phyloP scores from a whole-genome alignment of 1,284 basidiomycete species.

The Sanghuangporus baumii region DNA sequence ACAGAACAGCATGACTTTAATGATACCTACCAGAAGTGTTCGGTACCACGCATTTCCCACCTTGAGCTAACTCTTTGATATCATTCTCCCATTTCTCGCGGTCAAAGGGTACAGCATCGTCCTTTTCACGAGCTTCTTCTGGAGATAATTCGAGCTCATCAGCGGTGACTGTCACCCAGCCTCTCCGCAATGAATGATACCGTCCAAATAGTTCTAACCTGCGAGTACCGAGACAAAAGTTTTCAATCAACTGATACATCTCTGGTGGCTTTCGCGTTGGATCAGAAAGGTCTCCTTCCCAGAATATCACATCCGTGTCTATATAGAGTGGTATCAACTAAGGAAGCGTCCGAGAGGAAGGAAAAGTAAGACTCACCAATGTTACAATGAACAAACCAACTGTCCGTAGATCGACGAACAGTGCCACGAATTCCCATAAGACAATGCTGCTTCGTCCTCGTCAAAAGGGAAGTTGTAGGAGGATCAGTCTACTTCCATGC shows the following conservation, averaged over 20 bases:
- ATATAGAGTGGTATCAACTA: constrained; percentile 6
- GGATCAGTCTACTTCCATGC: constrained; percentile 55
- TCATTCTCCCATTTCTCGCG: constrained; percentile 27
- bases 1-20: background rate
- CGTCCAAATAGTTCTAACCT: constrained; percentile 89
- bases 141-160: constrained; percentile 37
- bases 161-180: constrained; percentile 87
- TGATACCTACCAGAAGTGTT: constrained; percentile 45
- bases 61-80: constrained; percentile 32
- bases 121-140: constrained; percentile 48
- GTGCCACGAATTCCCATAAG: constrained; percentile 98
- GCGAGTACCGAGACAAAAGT: constrained; percentile 93
- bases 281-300: constrained; percentile 81
- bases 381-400: constrained; percentile 97
- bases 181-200: constrained; percentile 66
- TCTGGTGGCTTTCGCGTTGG: constrained; percentile 88
- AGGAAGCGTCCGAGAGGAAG: background rate
- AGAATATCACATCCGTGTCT: constrained; percentile 97
- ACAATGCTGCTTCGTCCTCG: constrained; percentile 92
- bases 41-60: constrained; percentile 58
- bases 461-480: constrained; percentile 78
- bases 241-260: constrained; percentile 93
- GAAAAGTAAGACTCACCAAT: constrained; percentile 52
- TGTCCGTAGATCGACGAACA: constrained; percentile 89
- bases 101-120: constrained; percentile 24